Evolutionary conservation across 169 alveolate species (phyloP).

Genomic region (Plasmodium falciparum): DNA sequence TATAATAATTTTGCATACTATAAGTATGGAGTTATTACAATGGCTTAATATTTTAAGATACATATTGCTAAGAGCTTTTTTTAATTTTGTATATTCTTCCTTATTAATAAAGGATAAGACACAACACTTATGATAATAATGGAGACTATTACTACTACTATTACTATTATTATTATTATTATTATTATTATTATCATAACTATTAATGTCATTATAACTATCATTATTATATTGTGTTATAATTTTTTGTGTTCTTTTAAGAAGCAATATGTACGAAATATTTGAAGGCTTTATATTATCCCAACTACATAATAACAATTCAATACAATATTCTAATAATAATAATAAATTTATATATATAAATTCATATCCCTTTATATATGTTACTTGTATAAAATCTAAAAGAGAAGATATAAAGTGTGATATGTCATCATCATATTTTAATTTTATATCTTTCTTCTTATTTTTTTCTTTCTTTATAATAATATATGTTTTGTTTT

Average conservation of each 20-base stretch:
- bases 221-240: constrained; percentile 10
- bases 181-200: background rate
- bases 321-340: constrained; percentile 23
- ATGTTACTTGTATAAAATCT: constrained; percentile 12
- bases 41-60: constrained; percentile 22
- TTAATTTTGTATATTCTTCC: background rate
- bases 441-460: constrained; percentile 11
- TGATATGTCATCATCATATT: constrained; percentile 16
- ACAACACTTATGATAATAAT: no score
- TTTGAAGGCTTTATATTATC: background rate
- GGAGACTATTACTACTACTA: no score
- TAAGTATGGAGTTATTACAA: constrained; percentile 38
- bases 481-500: constrained; percentile 13
- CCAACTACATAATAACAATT: background rate
- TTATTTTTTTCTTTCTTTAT: background rate
- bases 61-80: constrained; percentile 17
- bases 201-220: background rate
- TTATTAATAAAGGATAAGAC: constrained; percentile 3
- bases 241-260: constrained; percentile 9
- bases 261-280: constrained; percentile 16
- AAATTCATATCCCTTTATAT: constrained; percentile 51
- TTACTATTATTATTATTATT: background rate
- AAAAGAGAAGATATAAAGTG: constrained; percentile 7
- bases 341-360: constrained; percentile 35
- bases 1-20: constrained; percentile 45